These are phyloP conservation scores for Cucurbita maxima DNA, from an alignment of 306 rosid genomes.

Conservation along the genomic window DNA sequence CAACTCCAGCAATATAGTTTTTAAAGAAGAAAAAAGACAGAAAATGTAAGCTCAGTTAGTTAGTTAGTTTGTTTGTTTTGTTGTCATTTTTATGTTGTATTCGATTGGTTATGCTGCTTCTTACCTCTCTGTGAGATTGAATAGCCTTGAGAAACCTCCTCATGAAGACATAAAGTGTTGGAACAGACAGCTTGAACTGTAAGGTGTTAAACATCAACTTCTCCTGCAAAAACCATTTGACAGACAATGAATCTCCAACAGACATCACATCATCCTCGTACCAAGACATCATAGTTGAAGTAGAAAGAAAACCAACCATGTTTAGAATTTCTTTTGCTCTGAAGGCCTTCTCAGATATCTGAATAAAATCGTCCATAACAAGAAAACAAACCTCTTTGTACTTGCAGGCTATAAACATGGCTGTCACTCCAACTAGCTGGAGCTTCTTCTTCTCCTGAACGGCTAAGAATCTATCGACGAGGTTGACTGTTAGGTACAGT, in stretches of 20 bases:
- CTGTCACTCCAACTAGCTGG: constrained; percentile 50
- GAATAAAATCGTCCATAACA: constrained; percentile 42
- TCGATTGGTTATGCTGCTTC: background rate
- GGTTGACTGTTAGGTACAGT: constrained; percentile 34
- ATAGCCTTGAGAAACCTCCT: constrained; percentile 48
- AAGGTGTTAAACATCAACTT: constrained; percentile 34
- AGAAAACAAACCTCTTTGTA: constrained; percentile 55
- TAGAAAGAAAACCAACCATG: constrained; percentile 16
- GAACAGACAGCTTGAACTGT: constrained; percentile 44
- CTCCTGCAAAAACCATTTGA: constrained; percentile 17
- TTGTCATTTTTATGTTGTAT: no score
- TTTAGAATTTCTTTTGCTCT: constrained; percentile 32
- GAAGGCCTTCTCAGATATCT: constrained; percentile 46
- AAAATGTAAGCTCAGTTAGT: no score
- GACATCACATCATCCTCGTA: background rate
- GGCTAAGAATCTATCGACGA: constrained; percentile 42
- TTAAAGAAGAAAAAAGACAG: no score
- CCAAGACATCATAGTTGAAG: background rate
- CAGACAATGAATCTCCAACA: background rate
- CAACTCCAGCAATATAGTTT: no score
- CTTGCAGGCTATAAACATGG: constrained; percentile 47
- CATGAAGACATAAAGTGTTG: constrained; percentile 45
- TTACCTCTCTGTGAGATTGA: constrained; percentile 29
- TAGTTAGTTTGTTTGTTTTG: no score
- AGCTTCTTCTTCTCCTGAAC: constrained; percentile 35